Evolutionary conservation across 352 stramenopile species (phyloP), one percentile per base, ranked within the genome.

Genomic region (Phytophthora lateralis): DNA sequence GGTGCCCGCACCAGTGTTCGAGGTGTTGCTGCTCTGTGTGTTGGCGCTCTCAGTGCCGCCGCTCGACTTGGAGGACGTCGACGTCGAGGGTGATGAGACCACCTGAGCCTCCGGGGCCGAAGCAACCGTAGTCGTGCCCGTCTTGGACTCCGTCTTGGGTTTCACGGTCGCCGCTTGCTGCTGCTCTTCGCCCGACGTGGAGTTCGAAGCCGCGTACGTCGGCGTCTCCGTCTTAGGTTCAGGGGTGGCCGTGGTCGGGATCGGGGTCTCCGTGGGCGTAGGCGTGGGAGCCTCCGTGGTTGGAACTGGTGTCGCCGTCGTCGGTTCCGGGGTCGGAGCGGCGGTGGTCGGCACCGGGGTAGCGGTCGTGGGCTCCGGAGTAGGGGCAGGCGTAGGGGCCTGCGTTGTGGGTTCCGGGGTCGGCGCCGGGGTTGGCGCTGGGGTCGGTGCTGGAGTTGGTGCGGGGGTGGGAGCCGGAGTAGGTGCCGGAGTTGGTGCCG

Each of bases 161-260:
- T 37, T 12, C 29, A 66, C 50, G 14, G 57, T 71, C 18, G 57
- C 63, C 46, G 45, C 46, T 27, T 60, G 14, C 27, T 71, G 56
- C 20, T 71, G 45, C 18, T 63, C 63, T 1, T 64, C 46, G n/a
- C 32, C 24, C 7, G 57, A 52, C 17, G 51, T 71, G 21, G 44
- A 55, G 57, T 67, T 71, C 20, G 57, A 67, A 20, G 24, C 47
- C 8, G 50, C 50, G 51, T 55, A 60, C 18, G 17, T 42, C 38
- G 59, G 49, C 8, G 48, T 38, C 48, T 54, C 56, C 26, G 60
- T 68, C 1, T 37, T 45, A 6, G 58, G 35, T 24, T 54, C 32
- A 6, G 34, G 29, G 6, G 38, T 32, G 11, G 44, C 41, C 32
- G 60, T 49, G n/a, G 54, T 55, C 12, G 55, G 42, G 4, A 45